These are phyloP conservation scores for Boechera divaricarpa DNA, from an alignment of 345 rosid genomes.

Conservation along the genomic window DNA sequence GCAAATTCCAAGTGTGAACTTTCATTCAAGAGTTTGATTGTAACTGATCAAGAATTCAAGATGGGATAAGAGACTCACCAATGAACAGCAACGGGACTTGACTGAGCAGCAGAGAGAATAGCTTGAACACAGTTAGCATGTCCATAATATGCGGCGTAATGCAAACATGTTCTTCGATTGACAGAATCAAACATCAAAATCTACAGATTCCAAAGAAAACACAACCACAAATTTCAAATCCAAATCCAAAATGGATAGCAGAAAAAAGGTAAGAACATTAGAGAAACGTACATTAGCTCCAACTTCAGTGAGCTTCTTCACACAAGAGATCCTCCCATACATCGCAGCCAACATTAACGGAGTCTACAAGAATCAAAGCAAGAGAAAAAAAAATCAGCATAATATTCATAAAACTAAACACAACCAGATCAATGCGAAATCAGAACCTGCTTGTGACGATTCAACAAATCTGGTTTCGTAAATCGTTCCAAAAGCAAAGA, in stretches of 20 bases:
- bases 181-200: slow-evolving; percentile 91
- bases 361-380: slow-evolving; percentile 53
- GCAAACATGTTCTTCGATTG: slow-evolving; percentile 90
- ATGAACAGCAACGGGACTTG: slow-evolving; percentile 81
- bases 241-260: not conserved
- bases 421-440: slow-evolving; percentile 21
- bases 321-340: slow-evolving; percentile 85
- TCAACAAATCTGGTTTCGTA: slow-evolving; percentile 74
- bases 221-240: slow-evolving; percentile 9
- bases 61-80: slow-evolving; percentile 51
- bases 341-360: slow-evolving; percentile 99
- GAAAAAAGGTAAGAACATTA: not conserved
- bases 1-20: slow-evolving; percentile 12
- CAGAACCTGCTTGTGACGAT: slow-evolving; percentile 91
- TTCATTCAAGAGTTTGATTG: not conserved
- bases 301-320: slow-evolving; percentile 84
- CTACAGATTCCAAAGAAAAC: slow-evolving; percentile 48
- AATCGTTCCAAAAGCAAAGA: slow-evolving; percentile 75
- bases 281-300: slow-evolving; percentile 81
- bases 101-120: slow-evolving; percentile 79
- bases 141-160: slow-evolving; percentile 94
- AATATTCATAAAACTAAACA: not conserved
- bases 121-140: slow-evolving; percentile 80
- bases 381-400: not conserved
- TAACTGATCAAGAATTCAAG: not conserved